Percentiles rank a stretch among this genome's conserved stretches.
phyloP scores from a whole-genome alignment of 1,284 basidiomycete genomes.

The Moesziomyces globuligerus region DNA sequence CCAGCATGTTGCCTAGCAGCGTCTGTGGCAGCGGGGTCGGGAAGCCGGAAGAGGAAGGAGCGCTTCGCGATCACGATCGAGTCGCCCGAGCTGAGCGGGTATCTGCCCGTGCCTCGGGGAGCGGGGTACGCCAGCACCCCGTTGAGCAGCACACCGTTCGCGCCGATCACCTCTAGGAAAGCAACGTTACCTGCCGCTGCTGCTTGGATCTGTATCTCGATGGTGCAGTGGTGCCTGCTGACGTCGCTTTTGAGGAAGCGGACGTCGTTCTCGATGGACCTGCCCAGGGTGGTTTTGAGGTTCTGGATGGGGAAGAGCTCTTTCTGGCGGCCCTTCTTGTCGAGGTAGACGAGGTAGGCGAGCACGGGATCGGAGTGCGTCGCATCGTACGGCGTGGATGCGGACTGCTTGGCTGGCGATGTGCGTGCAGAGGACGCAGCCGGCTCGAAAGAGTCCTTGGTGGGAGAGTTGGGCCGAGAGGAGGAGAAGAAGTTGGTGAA shows the following conservation, averaged over 20 bases:
- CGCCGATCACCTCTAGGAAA: constrained; percentile 34
- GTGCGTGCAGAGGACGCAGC: constrained; percentile 1
- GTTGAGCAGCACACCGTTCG: constrained; percentile 43
- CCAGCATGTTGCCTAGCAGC: neutral
- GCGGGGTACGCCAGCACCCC: constrained; percentile 15
- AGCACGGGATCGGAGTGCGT: constrained; percentile 13
- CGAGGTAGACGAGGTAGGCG: constrained; percentile 33
- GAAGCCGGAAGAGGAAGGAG: constrained; percentile 37
- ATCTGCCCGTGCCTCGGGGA: constrained; percentile 26
- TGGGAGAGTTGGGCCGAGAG: constrained; percentile 30
- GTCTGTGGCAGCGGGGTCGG: neutral
- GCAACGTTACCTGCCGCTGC: constrained; percentile 13
- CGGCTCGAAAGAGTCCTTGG: constrained; percentile 10
- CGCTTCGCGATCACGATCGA: constrained; percentile 27
- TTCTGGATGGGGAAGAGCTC: constrained; percentile 37
- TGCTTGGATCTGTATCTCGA: constrained; percentile 39
- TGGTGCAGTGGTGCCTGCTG: constrained; percentile 46
- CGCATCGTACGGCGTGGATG: neutral
- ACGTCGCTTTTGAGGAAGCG: constrained; percentile 37
- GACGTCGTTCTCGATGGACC: constrained; percentile 42
- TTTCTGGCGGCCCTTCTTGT: constrained; percentile 43
- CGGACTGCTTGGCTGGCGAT: constrained; percentile 16
- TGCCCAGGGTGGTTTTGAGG: constrained; percentile 39
- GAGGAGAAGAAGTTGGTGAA: constrained; percentile 47
- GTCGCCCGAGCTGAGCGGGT: constrained; percentile 36